Base-by-base conservation (phyloP, 441 rosid species). In the Adansonia rubrostipa region DNA sequence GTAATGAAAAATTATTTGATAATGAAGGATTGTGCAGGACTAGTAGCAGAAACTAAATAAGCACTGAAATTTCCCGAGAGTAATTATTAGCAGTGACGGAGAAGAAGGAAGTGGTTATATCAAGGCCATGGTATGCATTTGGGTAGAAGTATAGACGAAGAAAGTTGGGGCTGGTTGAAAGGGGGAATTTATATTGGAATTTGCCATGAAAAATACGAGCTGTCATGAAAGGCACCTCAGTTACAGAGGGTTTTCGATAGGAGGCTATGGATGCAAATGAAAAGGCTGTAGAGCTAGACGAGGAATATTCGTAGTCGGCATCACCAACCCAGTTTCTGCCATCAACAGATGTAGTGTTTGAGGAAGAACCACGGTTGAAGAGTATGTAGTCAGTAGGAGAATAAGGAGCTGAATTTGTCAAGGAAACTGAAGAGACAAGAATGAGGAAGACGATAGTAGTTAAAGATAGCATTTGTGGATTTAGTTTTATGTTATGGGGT, bases 261-360 rank as follows among this genome's bases (percentile, higher is more conserved):
- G 61, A 71, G 14, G 61, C 24, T 28, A 0, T 15, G 62, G 74
- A 15, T 19, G 54, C 28, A 60, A 51, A 40, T 0, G 84, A 71
- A 13, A 80, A 68, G 17, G 51, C 14, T 11, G 20, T 33, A 9
- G 77, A 42, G 40, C 40, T 36, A 4, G 36, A 36, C 40, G 40
- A 36, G 5, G 40, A 36, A 47, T 69, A 81, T 15, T 54, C 78
- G 51, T 77, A 75, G 0, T 42, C 17, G 60, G 65, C 40, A 63
- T 83, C 84, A 7, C 78, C 81, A 3, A 44, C 22, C 86, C 86
- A 83, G 36, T 3, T 17, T n/a, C 75, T 71, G 45, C 61, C 79
- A 44, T 84, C 82, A 3, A 4, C 0, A 1, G 79, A 48, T 22
- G 64, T 17, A 5, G 3, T 1, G 8, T 36, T 45, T 6, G 80